These are phyloP conservation scores for Collybia nuda DNA, from an alignment of 768 basidiomycete species.

Conservation along the genomic window DNA sequence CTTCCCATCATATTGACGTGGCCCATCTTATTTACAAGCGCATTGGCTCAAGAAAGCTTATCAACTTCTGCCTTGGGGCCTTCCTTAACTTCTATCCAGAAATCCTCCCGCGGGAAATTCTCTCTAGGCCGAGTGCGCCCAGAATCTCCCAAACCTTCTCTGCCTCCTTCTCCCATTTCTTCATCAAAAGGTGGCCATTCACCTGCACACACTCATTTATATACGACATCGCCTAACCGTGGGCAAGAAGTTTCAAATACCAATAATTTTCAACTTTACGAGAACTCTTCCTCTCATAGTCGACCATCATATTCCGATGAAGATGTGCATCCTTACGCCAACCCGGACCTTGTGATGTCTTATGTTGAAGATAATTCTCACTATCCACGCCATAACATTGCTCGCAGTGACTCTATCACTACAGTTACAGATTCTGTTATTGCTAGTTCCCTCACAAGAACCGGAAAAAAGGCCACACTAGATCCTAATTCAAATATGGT, in stretches of 20 bases:
- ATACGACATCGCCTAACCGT: too few species aligned
- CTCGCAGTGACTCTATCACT: conserved; percentile 49
- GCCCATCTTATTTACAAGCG: conserved; percentile 31
- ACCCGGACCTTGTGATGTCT: conserved; percentile 62
- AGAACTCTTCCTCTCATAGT: conserved; percentile 6
- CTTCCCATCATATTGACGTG: conserved; percentile 4
- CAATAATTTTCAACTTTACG: background rate
- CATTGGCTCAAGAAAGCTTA: conserved; percentile 59
- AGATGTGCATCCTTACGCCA: conserved; percentile 74
- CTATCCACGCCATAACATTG: conserved; percentile 27
- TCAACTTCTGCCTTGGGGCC: conserved; percentile 54
- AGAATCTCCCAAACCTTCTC: conserved; percentile 27
- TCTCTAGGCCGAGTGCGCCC: conserved; percentile 38
- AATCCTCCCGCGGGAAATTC: conserved; percentile 41
- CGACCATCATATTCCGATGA: conserved; percentile 30
- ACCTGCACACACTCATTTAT: conserved; percentile 20
- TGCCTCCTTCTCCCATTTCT: conserved; percentile 24
- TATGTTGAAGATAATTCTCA: conserved; percentile 16
- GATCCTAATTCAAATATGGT: conserved; percentile 33
- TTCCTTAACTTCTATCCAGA: conserved; percentile 23
- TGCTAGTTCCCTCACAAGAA: conserved; percentile 26
- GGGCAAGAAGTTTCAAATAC: too few species aligned
- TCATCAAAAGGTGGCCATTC: conserved; percentile 24
- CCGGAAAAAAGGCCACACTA: conserved; percentile 30
- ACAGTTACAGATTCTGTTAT: conserved; percentile 48